Conservation (phyloP, 371 early-diverging fungal species). For the Mortierella sp. region DNA sequence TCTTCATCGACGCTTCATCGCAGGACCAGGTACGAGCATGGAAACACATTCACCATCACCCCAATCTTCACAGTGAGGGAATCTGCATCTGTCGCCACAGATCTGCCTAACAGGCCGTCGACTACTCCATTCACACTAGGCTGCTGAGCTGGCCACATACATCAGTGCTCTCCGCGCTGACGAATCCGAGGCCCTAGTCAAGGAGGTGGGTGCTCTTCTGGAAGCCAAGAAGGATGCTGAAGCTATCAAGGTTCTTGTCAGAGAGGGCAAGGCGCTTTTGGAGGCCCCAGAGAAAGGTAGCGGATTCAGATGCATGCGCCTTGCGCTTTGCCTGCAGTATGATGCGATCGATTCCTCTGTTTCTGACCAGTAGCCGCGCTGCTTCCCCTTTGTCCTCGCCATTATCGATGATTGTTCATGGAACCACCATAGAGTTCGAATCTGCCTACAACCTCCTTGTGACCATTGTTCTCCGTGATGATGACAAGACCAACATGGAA, state of each 20-base stretch:
- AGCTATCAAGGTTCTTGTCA: constrained; percentile 66
- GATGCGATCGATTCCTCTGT: no score
- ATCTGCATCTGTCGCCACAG: no score
- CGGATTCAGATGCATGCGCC: background rate
- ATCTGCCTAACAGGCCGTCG: background rate
- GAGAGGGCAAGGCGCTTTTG: constrained; percentile 69
- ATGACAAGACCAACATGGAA: constrained; percentile 28
- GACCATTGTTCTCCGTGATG: constrained; percentile 58
- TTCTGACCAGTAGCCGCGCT: no score
- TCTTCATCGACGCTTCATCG: constrained; percentile 53
- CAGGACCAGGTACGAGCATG: constrained; percentile 28
- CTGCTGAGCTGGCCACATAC: constrained; percentile 66
- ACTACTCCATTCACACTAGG: constrained; percentile 44
- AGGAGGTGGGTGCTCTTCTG: constrained; percentile 62
- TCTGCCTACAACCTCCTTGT: constrained; percentile 77
- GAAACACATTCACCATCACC: constrained; percentile 1
- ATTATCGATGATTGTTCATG: no score
- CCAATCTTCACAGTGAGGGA: background rate
- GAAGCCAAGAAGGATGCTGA: constrained; percentile 69
- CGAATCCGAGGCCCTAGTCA: constrained; percentile 61
- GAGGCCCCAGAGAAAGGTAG: constrained; percentile 71
- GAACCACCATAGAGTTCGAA: constrained; percentile 80
- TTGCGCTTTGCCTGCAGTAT: no score
- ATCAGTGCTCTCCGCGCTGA: constrained; percentile 69
- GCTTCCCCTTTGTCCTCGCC: no score